Percentiles rank a stretch among this genome's conserved stretches.
phyloP scores from a whole-genome alignment of 2,329 filamentous ascomycete species.

The Elsinoe australis region DNA sequence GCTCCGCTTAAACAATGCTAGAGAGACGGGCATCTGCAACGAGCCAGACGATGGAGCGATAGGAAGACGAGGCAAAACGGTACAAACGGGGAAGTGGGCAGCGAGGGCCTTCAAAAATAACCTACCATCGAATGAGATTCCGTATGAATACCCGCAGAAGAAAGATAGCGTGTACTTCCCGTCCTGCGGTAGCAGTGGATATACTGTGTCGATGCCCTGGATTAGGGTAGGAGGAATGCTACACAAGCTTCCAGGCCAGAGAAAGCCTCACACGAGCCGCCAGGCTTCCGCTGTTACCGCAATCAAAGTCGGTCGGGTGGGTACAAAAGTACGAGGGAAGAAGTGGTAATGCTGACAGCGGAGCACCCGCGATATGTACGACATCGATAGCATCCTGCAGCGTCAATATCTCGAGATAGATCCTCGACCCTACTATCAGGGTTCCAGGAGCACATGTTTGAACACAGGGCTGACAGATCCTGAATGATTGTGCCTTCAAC shows the following conservation, averaged over 20 bases:
- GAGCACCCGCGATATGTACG: slow-evolving; percentile 6
- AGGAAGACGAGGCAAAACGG: background rate
- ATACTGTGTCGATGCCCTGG: background rate
- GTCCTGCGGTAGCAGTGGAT: slow-evolving; percentile 7
- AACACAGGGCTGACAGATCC: too few relatives aligned
- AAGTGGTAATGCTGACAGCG: background rate
- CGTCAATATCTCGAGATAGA: too few relatives aligned
- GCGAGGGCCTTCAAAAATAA: slow-evolving; percentile 1
- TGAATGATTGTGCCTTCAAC: background rate
- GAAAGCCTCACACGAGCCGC: background rate
- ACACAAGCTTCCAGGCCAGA: slow-evolving; percentile 6
- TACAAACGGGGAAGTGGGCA: slow-evolving; percentile 1
- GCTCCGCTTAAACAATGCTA: background rate
- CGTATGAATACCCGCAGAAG: background rate
- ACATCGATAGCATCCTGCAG: slow-evolving; percentile 3
- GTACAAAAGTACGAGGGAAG: too few relatives aligned
- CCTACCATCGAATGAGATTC: background rate
- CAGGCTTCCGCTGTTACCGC: slow-evolving; percentile 4
- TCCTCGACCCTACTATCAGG: too few relatives aligned
- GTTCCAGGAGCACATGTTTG: too few relatives aligned
- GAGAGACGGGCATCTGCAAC: background rate
- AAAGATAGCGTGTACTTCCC: background rate
- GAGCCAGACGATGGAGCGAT: background rate
- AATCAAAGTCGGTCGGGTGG: background rate
- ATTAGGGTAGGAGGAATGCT: background rate